Evolutionary conservation across 2,329 filamentous ascomycete species (phyloP), one percentile per base, ranked within the genome.

Genomic region (Aureobasidium subglaciale): DNA sequence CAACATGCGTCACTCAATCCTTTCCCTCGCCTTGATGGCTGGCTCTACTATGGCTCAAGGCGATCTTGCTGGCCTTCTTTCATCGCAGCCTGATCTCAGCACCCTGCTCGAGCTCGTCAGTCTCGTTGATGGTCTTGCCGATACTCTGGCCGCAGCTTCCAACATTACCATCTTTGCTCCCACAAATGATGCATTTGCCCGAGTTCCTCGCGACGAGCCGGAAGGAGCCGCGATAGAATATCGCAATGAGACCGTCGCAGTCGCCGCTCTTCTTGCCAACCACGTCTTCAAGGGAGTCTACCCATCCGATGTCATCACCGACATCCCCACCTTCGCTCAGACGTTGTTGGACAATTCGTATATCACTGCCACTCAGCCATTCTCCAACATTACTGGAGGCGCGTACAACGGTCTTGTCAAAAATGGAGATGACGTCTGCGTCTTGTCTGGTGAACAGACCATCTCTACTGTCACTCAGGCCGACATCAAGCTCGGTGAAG

Each of bases 121-220:
- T 18, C 56, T 64, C 18, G 58, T 67, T 7, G 59, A 63, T 3
- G 61, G 62, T 11, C 61, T 71, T 6, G 64, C 68, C 4, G 64
- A 70, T 18, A 65, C 61, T 13, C 65, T 72, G 7, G 60, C 64
- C 10, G 60, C 62, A 15, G 62, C 66, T 1, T 64, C 60, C 30
- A 71, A 71, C 58, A 67, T 69, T 46, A 69, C 65, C 55, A 71
- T 68, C 57, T 63, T 70, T 18, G 69, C 70, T 0, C 69, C 70
- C 3, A 68, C 67, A 13, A 70, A 72, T 60, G 56, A 65, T 2
- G 70, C 70, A 6, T 70, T 72, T 40, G 57, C 58, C 20, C 61
- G 61, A 1, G 65, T 71, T 6, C 67, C 68, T 5, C 59, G 63
- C 1, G 62, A 70, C 27, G 64, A 66, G 15, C 66, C 67, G 0